Evolutionary conservation across 78 protist genomes (phyloP).

Genomic region (Dictyostelium brefeldianum): DNA sequence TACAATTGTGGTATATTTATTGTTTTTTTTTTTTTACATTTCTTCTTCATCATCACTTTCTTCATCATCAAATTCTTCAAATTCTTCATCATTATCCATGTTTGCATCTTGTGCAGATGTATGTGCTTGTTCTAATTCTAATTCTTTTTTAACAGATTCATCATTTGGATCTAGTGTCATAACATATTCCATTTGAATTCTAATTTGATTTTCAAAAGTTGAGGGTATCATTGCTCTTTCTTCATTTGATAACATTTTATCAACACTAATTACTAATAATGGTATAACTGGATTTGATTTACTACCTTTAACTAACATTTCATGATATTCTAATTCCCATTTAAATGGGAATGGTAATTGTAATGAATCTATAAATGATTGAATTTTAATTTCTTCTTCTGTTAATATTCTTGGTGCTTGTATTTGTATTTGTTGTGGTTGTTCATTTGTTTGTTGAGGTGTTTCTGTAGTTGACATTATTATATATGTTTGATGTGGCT

Average conservation of each 20-base stretch:
- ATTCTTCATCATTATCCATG: neutral
- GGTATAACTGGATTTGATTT: neutral
- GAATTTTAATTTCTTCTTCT: conserved; percentile 10
- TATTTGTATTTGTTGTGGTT: neutral
- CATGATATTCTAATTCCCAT: conserved; percentile 27
- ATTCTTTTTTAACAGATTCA: conserved; percentile 8
- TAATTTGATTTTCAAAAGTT: neutral
- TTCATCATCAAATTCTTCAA: neutral
- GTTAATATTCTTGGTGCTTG: neutral
- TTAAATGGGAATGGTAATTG: conserved; percentile 2
- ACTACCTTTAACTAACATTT: conserved; percentile 1
- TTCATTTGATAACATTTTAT: conserved; percentile 15
- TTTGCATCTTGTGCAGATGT: neutral
- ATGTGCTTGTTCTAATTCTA: neutral
- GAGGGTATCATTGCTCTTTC: conserved; percentile 4
- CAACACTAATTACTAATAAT: conserved; percentile 10
- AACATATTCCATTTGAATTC: conserved; percentile 25
- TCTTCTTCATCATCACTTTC: neutral
- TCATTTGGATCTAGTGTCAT: conserved; percentile 37
- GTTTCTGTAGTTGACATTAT: neutral
- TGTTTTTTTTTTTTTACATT: neutral
- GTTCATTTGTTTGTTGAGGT: neutral
- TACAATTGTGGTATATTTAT: neutral
- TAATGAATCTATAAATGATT: conserved; percentile 12
- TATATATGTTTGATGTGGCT: too few species aligned